Percentiles rank a stretch among this genome's conserved stretches.
These are phyloP conservation scores for Infundibulicybe gibba DNA, from an alignment of 768 basidiomycete genomes.

Conservation along the genomic window DNA sequence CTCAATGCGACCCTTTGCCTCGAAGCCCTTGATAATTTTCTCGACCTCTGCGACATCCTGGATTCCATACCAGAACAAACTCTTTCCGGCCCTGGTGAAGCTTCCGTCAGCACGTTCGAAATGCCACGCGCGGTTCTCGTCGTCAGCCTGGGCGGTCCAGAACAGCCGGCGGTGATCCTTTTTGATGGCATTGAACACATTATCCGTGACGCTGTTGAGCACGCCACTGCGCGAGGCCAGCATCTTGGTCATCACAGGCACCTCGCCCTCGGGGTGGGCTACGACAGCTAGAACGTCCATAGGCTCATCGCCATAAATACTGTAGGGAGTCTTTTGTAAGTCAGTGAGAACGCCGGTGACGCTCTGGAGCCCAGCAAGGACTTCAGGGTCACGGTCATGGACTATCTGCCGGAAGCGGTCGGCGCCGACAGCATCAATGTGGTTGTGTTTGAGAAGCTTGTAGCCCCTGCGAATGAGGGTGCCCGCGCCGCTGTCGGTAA, in stretches of 20 bases:
- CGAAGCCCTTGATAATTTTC: conserved; percentile 69
- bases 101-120: conserved; percentile 98
- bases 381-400: conserved; percentile 93
- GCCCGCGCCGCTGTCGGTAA: conserved; percentile 97
- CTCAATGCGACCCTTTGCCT: conserved; percentile 79
- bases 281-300: conserved; percentile 95
- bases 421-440: conserved; percentile 80
- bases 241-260: conserved; percentile 90
- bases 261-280: conserved; percentile 84
- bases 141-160: conserved; percentile 97
- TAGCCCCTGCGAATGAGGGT: conserved; percentile 98
- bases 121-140: conserved; percentile 98
- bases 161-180: conserved; percentile 92
- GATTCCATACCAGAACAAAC: conserved; percentile 97
- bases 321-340: conserved; percentile 81
- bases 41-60: conserved; percentile 92
- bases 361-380: conserved; percentile 76
- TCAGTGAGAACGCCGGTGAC: conserved; percentile 85
- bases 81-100: conserved; percentile 92
- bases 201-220: conserved; percentile 94
- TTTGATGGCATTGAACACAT: conserved; percentile 94
- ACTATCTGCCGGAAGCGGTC: conserved; percentile 95
- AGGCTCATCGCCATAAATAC: conserved; percentile 98
- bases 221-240: conserved; percentile 84
- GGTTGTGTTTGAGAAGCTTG: conserved; percentile 90